phyloP scores from a whole-genome alignment of 768 basidiomycete genomes.

The Suillus cothurnatus region DNA sequence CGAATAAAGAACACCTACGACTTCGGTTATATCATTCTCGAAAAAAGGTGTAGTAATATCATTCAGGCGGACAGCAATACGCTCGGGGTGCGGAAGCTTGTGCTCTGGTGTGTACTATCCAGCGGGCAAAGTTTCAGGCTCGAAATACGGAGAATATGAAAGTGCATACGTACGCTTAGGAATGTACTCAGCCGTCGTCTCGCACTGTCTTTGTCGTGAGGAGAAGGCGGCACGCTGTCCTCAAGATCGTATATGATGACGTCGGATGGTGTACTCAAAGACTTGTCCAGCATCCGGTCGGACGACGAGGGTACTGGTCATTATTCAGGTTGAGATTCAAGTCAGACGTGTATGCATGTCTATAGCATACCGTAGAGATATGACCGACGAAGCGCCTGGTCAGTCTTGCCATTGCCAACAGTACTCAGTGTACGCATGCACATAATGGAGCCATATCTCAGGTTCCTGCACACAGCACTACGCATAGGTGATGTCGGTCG shows the following conservation, averaged over 20 bases:
- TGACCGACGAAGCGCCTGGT: conserved; percentile 4
- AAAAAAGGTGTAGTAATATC: conserved; percentile 68
- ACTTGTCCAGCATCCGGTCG: conserved; percentile 81
- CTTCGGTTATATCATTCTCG: conserved; percentile 58
- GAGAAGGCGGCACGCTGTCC: conserved; percentile 73
- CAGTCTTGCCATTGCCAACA: not conserved
- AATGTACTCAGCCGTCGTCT: conserved; percentile 57
- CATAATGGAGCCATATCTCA: not conserved
- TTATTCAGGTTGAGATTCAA: not conserved
- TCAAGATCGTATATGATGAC: conserved; percentile 88
- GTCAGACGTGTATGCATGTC: not conserved
- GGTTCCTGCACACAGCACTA: not conserved
- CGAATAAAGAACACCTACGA: conserved; percentile 42
- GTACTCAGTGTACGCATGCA: not conserved
- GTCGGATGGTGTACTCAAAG: conserved; percentile 63
- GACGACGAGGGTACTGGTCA: conserved; percentile 74
- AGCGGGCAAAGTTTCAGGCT: not conserved
- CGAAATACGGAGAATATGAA: conserved; percentile 8
- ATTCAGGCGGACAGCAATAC: conserved; percentile 76
- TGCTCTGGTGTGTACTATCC: conserved; percentile 30
- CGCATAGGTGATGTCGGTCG: not conserved
- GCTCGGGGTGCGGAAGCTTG: conserved; percentile 44
- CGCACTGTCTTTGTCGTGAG: conserved; percentile 59
- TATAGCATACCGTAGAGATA: conserved; percentile 1
- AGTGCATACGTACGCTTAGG: conserved; percentile 45